Evolutionary conservation across 176 grass and related monocot genomes (phyloP).

Genomic region (Melocanna baccifera): DNA sequence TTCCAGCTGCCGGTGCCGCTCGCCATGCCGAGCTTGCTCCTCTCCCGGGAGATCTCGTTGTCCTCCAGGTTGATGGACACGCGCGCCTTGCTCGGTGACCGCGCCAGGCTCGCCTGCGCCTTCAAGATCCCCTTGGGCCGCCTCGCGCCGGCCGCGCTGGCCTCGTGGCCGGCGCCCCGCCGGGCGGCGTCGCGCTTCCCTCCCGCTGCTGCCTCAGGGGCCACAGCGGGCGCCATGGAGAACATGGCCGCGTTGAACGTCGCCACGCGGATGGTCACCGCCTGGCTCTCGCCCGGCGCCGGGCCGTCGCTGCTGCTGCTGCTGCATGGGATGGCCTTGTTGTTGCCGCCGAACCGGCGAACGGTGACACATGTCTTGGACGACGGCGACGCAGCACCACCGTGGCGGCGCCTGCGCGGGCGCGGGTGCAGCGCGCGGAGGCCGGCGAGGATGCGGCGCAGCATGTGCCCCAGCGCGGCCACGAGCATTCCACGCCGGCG

Average conservation of each 20-base stretch:
- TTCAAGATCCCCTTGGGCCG: constrained; percentile 84
- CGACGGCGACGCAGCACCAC: not conserved
- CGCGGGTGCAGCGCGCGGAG: constrained; percentile 45
- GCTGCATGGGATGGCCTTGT: not conserved
- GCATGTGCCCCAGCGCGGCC: constrained; percentile 22
- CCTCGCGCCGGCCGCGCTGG: constrained; percentile 1
- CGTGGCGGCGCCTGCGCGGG: constrained; percentile 38
- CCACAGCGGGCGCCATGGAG: constrained; percentile 82
- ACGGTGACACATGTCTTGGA: constrained; percentile 47
- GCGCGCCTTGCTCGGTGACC: constrained; percentile 59
- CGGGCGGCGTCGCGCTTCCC: not conserved
- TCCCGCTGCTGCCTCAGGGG: not conserved
- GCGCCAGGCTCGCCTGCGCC: constrained; percentile 57
- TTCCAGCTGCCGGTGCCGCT: not conserved
- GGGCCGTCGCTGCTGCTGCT: not conserved
- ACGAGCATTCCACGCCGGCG: not conserved
- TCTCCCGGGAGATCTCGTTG: constrained; percentile 88
- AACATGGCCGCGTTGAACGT: constrained; percentile 98
- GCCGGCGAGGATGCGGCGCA: constrained; percentile 42
- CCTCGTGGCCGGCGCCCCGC: not conserved
- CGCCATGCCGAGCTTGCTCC: constrained; percentile 26
- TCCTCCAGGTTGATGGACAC: constrained; percentile 95
- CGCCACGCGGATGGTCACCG: constrained; percentile 65
- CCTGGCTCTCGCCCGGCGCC: not conserved
- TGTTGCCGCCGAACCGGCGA: not conserved